Evolutionary conservation across 352 stramenopile species (phyloP).

Genomic region (Phytophthora europaea): DNA sequence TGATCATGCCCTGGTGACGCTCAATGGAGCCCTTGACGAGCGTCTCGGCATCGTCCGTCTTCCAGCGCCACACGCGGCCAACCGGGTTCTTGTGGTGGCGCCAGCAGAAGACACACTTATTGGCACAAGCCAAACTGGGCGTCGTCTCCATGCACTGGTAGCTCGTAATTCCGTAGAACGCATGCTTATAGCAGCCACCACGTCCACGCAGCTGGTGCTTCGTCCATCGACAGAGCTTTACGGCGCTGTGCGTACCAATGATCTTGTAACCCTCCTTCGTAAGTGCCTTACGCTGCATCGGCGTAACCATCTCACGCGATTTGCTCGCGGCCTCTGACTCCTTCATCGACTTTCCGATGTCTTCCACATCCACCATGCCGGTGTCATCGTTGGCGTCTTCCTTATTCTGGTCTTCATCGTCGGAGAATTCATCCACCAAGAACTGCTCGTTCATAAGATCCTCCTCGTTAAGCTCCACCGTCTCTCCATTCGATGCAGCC

Average conservation of each 20-base stretch:
- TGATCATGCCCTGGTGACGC: slow-evolving; percentile 95
- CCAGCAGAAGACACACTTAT: slow-evolving; percentile 99
- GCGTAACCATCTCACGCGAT: slow-evolving; percentile 96
- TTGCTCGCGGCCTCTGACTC: slow-evolving; percentile 76
- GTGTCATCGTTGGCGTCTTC: slow-evolving; percentile 44
- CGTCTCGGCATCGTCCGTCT: slow-evolving; percentile 96
- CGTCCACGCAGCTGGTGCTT: slow-evolving; percentile 98
- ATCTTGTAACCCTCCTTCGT: slow-evolving; percentile 99
- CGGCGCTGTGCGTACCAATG: slow-evolving; percentile 98
- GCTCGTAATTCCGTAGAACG: slow-evolving; percentile 99
- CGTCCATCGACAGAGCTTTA: slow-evolving; percentile 99
- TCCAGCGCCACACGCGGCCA: slow-evolving; percentile 98
- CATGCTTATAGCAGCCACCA: slow-evolving; percentile 99
- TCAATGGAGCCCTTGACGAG: slow-evolving; percentile 96
- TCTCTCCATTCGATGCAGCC: slow-evolving; percentile 60
- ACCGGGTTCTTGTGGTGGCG: slow-evolving; percentile 99
- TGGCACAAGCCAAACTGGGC: slow-evolving; percentile 97
- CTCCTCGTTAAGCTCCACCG: slow-evolving; percentile 80
- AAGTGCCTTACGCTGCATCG: slow-evolving; percentile 93
- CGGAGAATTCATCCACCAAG: slow-evolving; percentile 74
- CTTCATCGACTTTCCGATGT: slow-evolving; percentile 90
- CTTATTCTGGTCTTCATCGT: slow-evolving; percentile 65
- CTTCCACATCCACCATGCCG: slow-evolving; percentile 87
- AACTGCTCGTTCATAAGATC: slow-evolving; percentile 90
- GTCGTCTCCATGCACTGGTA: slow-evolving; percentile 99